phyloP scores from a whole-genome alignment of 2,329 filamentous ascomycete species.

The Colletotrichum cuscutae region DNA sequence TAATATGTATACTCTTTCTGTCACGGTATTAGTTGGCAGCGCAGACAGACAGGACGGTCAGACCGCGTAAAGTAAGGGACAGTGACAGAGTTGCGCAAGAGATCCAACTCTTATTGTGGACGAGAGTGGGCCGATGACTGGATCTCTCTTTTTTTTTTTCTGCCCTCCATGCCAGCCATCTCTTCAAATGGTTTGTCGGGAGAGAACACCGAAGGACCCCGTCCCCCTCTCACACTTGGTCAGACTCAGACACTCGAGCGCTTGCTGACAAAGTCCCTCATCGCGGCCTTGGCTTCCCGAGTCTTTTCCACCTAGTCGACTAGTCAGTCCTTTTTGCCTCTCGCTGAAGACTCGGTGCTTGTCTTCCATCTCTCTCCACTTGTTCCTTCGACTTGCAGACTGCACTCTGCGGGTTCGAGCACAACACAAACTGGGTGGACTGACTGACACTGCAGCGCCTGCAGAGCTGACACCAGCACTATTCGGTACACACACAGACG shows the following conservation, averaged over 20 bases:
- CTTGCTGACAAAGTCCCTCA: conserved; percentile 28
- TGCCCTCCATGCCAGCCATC: not conserved
- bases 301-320: not conserved
- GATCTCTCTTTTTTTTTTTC: conserved; percentile 11
- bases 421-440: not conserved
- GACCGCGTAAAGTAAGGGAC: not conserved
- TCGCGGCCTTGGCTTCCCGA: conserved; percentile 19
- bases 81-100: not conserved
- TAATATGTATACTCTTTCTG: not conserved
- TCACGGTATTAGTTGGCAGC: not conserved
- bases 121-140: conserved; percentile 23
- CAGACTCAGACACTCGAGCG: conserved; percentile 10
- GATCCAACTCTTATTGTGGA: conserved; percentile 29
- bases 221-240: not conserved
- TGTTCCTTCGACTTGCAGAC: conserved; percentile 8
- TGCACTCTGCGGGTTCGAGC: conserved; percentile 23
- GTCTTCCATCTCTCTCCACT: not conserved
- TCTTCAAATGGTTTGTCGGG: conserved; percentile 21
- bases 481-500: no score
- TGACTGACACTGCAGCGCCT: not conserved
- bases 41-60: not conserved
- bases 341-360: conserved; percentile 33
- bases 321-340: conserved; percentile 1
- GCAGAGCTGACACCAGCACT: not conserved
- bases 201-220: conserved; percentile 27